Conservation (phyloP, 2,329 filamentous ascomycete genomes). For the Diaporthe aspalathi region DNA sequence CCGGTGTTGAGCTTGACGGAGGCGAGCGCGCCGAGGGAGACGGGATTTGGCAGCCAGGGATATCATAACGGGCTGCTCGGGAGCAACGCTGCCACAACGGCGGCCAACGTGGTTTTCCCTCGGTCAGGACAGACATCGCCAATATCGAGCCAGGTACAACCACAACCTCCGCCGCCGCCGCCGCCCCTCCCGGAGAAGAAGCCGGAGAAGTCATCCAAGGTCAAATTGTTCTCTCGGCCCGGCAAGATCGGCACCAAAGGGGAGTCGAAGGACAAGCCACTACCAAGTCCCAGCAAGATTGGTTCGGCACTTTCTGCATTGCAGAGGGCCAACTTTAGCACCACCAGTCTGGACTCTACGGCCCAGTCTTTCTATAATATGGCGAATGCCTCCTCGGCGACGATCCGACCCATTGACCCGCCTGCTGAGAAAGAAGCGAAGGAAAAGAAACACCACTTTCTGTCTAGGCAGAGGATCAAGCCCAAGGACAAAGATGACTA, state of each 20-base stretch:
- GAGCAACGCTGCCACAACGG: constrained; percentile 72
- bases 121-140: constrained; percentile 69
- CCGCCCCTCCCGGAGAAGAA: constrained; percentile 68
- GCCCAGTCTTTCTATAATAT: constrained; percentile 76
- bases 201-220: constrained; percentile 76
- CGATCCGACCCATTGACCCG: constrained; percentile 73
- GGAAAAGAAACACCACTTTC: constrained; percentile 82
- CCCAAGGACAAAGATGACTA: constrained; percentile 78
- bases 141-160: constrained; percentile 47
- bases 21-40: constrained; percentile 71
- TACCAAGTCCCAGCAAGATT: constrained; percentile 80
- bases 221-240: constrained; percentile 83
- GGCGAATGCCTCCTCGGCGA: constrained; percentile 81
- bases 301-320: constrained; percentile 74
- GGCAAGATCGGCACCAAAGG: constrained; percentile 80
- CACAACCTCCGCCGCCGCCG: constrained; percentile 51
- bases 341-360: constrained; percentile 75
- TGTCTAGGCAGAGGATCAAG: constrained; percentile 84
- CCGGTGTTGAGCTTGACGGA: constrained; percentile 74
- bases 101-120: constrained; percentile 80
- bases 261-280: constrained; percentile 72
- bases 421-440: constrained; percentile 72
- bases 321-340: constrained; percentile 76
- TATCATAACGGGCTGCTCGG: constrained; percentile 73
- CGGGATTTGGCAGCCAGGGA: constrained; percentile 60